These are phyloP conservation scores for Colletotrichum plurivorum DNA, from an alignment of 2,329 filamentous ascomycete species.

Conservation along the genomic window DNA sequence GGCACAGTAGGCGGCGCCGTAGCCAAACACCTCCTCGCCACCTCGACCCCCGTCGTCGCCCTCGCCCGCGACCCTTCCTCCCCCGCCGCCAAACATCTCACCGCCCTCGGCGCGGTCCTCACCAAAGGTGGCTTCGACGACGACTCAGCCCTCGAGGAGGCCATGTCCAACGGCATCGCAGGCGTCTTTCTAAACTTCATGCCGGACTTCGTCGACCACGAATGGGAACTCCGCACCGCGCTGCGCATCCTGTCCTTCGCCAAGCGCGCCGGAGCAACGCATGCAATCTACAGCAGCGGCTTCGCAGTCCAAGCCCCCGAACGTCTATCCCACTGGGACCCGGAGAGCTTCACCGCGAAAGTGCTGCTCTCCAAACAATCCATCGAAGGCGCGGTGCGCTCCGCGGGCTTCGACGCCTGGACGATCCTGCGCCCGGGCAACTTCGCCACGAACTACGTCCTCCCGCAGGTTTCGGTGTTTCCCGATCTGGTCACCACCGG, in stretches of 20 bases:
- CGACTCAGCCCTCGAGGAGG: slow-evolving; percentile 46
- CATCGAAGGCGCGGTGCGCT: slow-evolving; percentile 56
- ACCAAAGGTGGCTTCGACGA: slow-evolving; percentile 52
- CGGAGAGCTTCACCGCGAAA: slow-evolving; percentile 46
- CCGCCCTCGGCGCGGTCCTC: slow-evolving; percentile 50
- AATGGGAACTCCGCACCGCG: slow-evolving; percentile 48
- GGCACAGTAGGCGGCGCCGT: slow-evolving; percentile 56
- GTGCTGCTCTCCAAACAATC: slow-evolving; percentile 55
- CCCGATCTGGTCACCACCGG: slow-evolving; percentile 55
- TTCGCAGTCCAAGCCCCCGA: slow-evolving; percentile 50
- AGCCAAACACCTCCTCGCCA: slow-evolving; percentile 50
- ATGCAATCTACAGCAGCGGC: slow-evolving; percentile 54
- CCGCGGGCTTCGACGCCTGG: slow-evolving; percentile 56
- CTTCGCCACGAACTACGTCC: slow-evolving; percentile 67
- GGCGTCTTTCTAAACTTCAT: slow-evolving; percentile 52
- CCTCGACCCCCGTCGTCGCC: slow-evolving; percentile 47
- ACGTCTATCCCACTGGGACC: slow-evolving; percentile 46
- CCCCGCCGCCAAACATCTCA: slow-evolving; percentile 47
- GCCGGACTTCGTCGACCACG: slow-evolving; percentile 49
- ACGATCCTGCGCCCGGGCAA: slow-evolving; percentile 64
- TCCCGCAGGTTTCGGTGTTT: slow-evolving; percentile 57
- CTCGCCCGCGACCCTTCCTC: slow-evolving; percentile 50
- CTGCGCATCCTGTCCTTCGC: slow-evolving; percentile 53
- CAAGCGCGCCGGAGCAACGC: slow-evolving; percentile 52
- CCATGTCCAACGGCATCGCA: slow-evolving; percentile 47